Base-by-base conservation (phyloP, 108 stramenopile species). In the Pseudonitzschia delicatissima region DNA sequence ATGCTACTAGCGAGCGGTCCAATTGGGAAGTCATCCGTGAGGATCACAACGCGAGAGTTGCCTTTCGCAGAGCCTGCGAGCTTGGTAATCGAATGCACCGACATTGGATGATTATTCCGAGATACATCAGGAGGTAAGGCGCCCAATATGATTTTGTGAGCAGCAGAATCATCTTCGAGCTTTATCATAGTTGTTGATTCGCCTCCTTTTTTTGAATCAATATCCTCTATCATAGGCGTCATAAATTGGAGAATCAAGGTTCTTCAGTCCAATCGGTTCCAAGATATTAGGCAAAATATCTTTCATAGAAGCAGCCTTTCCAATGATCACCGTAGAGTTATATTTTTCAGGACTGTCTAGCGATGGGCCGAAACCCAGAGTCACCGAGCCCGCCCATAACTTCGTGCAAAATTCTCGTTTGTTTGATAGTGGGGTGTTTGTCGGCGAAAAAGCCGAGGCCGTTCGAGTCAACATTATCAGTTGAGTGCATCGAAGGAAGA, bases 101-200 rank as follows among this genome's bases (percentile, higher is more conserved):
- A 73, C 76, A 87, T 61, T 23, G 87, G 86, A 66, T 88, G 86
- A 58, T 85, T 82, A 67, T 87, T 73, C 33, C 90, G 66, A 12
- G 79, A 71, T 4, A 85, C 76, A 31, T 65, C 67, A 27, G 76
- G 47, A 15, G 83, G 83, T 1, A 72, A 45, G 13, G 51, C 55
- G 3, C 45, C 64, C 9, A 72, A 12, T 13, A 37, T 33, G 5
- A 72, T 36, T 48, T 32, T 62, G 47, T 71, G 70, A 28, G 52
- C 70, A 55, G 9, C 17, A 55, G 21, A 13, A 27, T 55, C 25
- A 33, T 31, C 11, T 18, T 48, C 47, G 20, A 55, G 53, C 53
- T 55, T 55, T 1, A 55, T 55, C 53, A 55, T 66, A 7, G 65
- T 45, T 35, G 65, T 31, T 0, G 65, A 27, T 4, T 51, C 51